Percentiles rank a stretch among this genome's conserved stretches.
Evolutionary conservation across 2,329 filamentous ascomycete species (phyloP).

Genomic region (Colletotrichum sp.): DNA sequence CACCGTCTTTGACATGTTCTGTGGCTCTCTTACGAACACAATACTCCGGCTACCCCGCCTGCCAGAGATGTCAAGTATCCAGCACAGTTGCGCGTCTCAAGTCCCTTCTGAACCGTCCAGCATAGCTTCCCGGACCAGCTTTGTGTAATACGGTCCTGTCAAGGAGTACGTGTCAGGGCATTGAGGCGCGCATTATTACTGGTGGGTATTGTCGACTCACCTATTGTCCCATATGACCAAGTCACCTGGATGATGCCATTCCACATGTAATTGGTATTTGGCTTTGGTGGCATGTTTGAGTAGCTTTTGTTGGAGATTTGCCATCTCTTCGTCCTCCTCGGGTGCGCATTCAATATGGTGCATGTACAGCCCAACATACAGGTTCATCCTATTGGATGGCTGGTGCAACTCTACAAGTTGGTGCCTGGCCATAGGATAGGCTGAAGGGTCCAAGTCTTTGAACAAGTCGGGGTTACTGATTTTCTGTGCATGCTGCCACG

Average conservation of each 20-base stretch:
- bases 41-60: too few relatives aligned
- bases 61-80: conserved; percentile 29
- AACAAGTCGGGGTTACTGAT: conserved; percentile 54
- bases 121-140: conserved; percentile 44
- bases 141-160: conserved; percentile 53
- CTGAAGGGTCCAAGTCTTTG: conserved; percentile 43
- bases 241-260: conserved; percentile 55
- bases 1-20: not conserved
- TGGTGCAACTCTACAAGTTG: conserved; percentile 56
- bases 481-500: conserved; percentile 58
- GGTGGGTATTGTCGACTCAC: conserved; percentile 7
- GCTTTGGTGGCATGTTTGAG: conserved; percentile 50
- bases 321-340: conserved; percentile 36
- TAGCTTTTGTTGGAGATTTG: conserved; percentile 40
- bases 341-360: conserved; percentile 52
- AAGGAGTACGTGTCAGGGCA: not conserved
- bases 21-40: not conserved
- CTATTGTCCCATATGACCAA: conserved; percentile 67
- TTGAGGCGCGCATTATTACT: too few relatives aligned
- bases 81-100: conserved; percentile 63
- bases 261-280: conserved; percentile 49
- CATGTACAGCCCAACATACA: conserved; percentile 58
- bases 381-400: conserved; percentile 52
- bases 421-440: conserved; percentile 47
- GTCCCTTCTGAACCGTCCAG: conserved; percentile 54